Conservation (phyloP, 2,329 filamentous ascomycete genomes). For the Colletotrichum phormii region DNA sequence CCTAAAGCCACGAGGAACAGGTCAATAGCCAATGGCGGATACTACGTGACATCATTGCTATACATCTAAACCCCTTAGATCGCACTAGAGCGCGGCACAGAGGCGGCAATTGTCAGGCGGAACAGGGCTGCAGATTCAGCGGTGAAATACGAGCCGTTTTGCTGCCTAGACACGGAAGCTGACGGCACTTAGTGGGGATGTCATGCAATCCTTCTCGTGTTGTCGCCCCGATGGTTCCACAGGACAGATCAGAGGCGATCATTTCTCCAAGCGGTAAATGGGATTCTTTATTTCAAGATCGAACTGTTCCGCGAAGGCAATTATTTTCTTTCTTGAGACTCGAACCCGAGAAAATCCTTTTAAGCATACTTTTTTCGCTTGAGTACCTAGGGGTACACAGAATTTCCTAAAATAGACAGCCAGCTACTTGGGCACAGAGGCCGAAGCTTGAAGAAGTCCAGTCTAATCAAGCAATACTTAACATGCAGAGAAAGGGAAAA, state of each 20-base stretch:
- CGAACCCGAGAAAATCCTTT: too few species aligned
- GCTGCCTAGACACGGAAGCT: background rate
- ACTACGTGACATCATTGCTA: background rate
- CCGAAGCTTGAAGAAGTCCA: too few species aligned
- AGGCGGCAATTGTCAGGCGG: background rate
- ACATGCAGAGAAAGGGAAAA: too few species aligned
- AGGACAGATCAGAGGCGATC: background rate
- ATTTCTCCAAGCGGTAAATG: background rate
- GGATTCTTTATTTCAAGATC: too few species aligned
- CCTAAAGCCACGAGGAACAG: background rate
- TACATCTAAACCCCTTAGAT: background rate
- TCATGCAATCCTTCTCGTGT: conserved; percentile 8
- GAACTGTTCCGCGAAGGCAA: too few species aligned
- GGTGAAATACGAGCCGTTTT: background rate
- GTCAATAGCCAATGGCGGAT: background rate
- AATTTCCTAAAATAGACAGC: too few species aligned
- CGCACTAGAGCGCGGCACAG: background rate
- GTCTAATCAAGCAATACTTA: too few species aligned
- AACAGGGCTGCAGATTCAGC: background rate
- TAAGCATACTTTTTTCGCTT: too few species aligned
- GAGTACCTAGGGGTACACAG: too few species aligned
- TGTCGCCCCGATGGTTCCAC: background rate
- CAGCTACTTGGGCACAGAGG: too few species aligned
- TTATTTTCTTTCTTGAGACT: too few species aligned
- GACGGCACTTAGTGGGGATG: background rate